phyloP scores from a whole-genome alignment of 495 filamentous ascomycete species.

The Annulohypoxylon nitens region DNA sequence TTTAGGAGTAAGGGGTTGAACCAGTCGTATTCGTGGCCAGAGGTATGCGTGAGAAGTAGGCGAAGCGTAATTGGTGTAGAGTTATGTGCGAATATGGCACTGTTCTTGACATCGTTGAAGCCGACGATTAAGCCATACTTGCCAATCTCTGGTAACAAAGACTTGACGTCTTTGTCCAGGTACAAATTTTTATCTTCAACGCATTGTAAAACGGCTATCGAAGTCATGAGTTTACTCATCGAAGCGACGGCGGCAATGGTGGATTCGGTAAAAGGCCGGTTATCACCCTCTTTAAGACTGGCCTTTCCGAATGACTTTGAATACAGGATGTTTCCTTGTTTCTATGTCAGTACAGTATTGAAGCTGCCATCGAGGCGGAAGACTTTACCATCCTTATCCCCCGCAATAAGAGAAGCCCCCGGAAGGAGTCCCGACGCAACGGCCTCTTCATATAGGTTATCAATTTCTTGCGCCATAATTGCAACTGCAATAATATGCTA shows the following conservation, averaged over 20 bases:
- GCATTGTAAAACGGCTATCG: slow-evolving; percentile 62
- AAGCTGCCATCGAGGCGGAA: background rate
- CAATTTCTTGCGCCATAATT: slow-evolving; percentile 31
- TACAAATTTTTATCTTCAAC: slow-evolving; percentile 61
- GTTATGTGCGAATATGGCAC: slow-evolving; percentile 45
- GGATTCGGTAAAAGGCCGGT: slow-evolving; percentile 51
- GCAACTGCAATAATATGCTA: background rate
- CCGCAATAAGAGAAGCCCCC: slow-evolving; percentile 37
- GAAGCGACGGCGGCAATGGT: slow-evolving; percentile 67
- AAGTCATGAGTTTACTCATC: slow-evolving; percentile 69
- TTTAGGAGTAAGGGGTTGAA: slow-evolving; percentile 51
- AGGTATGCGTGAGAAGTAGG: slow-evolving; percentile 64
- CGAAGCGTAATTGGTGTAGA: slow-evolving; percentile 56
- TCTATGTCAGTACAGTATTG: background rate
- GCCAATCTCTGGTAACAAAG: slow-evolving; percentile 57
- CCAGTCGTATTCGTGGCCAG: slow-evolving; percentile 62
- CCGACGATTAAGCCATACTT: slow-evolving; percentile 57
- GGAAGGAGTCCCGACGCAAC: slow-evolving; percentile 41
- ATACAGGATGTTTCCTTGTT: slow-evolving; percentile 41
- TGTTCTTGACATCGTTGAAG: slow-evolving; percentile 51
- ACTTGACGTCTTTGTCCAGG: slow-evolving; percentile 58
- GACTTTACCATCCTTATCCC: slow-evolving; percentile 37
- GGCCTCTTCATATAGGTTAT: slow-evolving; percentile 42
- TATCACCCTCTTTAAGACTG: slow-evolving; percentile 23
- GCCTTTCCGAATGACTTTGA: slow-evolving; percentile 38